Evolutionary conservation across 352 stramenopile genomes (phyloP).

Genomic region (Phytophthora pistaciae): DNA sequence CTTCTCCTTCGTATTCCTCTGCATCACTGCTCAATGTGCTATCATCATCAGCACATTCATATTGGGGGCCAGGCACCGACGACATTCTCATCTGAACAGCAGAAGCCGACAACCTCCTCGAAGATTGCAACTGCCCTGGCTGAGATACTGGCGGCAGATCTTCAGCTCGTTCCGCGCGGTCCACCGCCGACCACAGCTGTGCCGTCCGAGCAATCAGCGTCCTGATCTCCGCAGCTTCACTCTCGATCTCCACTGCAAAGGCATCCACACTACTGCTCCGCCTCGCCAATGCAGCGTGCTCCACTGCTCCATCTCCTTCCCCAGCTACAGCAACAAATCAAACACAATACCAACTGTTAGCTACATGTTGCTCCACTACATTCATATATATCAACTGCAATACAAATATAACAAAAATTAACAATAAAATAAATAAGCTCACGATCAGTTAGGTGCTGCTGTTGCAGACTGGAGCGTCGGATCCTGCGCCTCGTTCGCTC

Average conservation of each 20-base stretch:
- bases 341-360: constrained; percentile 9
- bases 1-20: constrained; percentile 22
- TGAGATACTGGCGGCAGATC: neutral
- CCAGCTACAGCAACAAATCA: neutral
- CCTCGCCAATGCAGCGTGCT: neutral
- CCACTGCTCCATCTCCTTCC: neutral
- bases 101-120: constrained; percentile 5
- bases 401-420: neutral
- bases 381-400: neutral
- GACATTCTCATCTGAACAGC: constrained; percentile 4
- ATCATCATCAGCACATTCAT: constrained; percentile 20
- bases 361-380: neutral
- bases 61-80: constrained; percentile 9
- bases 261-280: constrained; percentile 2
- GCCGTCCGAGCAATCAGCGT: constrained; percentile 44
- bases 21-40: constrained; percentile 37
- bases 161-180: constrained; percentile 25
- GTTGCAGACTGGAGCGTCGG: constrained; percentile 20
- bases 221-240: constrained; percentile 42
- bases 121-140: neutral
- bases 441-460: constrained; percentile 23
- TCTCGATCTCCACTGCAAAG: constrained; percentile 44
- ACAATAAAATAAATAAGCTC: constrained; percentile 9
- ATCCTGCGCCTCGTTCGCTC: constrained; percentile 24
- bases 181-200: constrained; percentile 42